These are phyloP conservation scores for Candida methanosorbosa DNA, from an alignment of 805 yeast species.

Conservation along the genomic window DNA sequence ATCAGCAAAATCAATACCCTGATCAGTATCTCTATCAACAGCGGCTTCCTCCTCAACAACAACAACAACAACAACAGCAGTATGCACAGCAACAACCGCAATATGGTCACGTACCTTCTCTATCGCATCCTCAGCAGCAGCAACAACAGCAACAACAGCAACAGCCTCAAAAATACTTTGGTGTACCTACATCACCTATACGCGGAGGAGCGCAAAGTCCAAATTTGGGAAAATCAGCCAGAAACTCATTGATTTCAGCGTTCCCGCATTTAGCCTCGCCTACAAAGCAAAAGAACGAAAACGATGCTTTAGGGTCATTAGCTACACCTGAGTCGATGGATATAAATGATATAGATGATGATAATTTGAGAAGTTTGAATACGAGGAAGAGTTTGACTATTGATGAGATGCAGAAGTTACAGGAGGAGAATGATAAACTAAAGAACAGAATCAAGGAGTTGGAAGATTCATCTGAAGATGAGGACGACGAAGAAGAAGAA, in stretches of 20 bases:
- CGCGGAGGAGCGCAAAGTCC: slow-evolving; percentile 10
- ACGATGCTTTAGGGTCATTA: not conserved
- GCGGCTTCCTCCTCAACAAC: not conserved
- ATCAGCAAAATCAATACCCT: slow-evolving; percentile 2
- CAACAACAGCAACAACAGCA: slow-evolving; percentile 2
- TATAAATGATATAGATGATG: not conserved
- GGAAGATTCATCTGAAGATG: no score
- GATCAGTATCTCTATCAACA: slow-evolving; percentile 3
- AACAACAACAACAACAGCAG: slow-evolving; percentile 1
- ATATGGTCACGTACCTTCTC: slow-evolving; percentile 1
- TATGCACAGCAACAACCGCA: slow-evolving; percentile 1
- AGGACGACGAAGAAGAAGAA: slow-evolving; percentile 6
- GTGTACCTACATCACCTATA: slow-evolving; percentile 2
- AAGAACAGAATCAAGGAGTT: no score
- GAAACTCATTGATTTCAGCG: slow-evolving; percentile 17
- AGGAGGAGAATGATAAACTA: no score
- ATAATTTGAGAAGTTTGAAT: no score
- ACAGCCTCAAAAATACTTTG: slow-evolving; percentile 1
- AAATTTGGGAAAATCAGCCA: slow-evolving; percentile 8
- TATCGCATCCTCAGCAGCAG: not conserved
- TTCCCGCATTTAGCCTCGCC: slow-evolving; percentile 2
- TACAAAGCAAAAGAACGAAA: not conserved
- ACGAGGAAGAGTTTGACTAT: slow-evolving; percentile 5
- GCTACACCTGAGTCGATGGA: slow-evolving; percentile 5
- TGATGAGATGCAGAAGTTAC: no score